Conservation (phyloP, 1,284 basidiomycete species). For the Phlebopus sp. region DNA sequence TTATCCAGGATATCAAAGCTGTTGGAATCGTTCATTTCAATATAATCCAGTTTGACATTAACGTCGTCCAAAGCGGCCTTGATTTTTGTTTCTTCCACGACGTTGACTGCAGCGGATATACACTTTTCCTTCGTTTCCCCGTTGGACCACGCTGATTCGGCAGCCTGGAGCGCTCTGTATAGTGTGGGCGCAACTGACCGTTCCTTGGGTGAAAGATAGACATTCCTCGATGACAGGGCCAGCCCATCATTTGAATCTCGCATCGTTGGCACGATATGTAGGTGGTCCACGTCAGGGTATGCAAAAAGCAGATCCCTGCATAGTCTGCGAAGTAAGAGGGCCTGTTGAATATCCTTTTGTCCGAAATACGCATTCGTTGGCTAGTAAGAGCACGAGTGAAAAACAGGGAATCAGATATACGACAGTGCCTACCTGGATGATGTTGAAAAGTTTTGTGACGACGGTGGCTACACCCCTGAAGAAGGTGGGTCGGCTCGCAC, state of each 20-base stretch:
- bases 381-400: constrained; percentile 37
- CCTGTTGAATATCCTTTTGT: constrained; percentile 98
- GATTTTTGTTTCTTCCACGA: constrained; percentile 36
- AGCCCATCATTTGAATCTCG: constrained; percentile 65
- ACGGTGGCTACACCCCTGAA: constrained; percentile 96
- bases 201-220: constrained; percentile 72
- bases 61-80: constrained; percentile 43
- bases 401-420: neutral
- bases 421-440: constrained; percentile 63
- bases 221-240: constrained; percentile 90
- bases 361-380: constrained; percentile 94
- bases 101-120: constrained; percentile 43
- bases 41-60: constrained; percentile 74
- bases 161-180: constrained; percentile 64
- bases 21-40: constrained; percentile 83
- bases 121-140: constrained; percentile 54
- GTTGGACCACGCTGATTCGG: constrained; percentile 50
- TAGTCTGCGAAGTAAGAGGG: constrained; percentile 83
- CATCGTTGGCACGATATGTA: constrained; percentile 83
- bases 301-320: constrained; percentile 79
- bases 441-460: constrained; percentile 93
- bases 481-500: constrained; percentile 80
- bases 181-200: constrained; percentile 70
- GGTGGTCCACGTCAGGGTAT: constrained; percentile 65
- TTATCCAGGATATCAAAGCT: constrained; percentile 65